Evolutionary conservation across 768 basidiomycete genomes (phyloP).

Genomic region (Phaffia tasmanica): DNA sequence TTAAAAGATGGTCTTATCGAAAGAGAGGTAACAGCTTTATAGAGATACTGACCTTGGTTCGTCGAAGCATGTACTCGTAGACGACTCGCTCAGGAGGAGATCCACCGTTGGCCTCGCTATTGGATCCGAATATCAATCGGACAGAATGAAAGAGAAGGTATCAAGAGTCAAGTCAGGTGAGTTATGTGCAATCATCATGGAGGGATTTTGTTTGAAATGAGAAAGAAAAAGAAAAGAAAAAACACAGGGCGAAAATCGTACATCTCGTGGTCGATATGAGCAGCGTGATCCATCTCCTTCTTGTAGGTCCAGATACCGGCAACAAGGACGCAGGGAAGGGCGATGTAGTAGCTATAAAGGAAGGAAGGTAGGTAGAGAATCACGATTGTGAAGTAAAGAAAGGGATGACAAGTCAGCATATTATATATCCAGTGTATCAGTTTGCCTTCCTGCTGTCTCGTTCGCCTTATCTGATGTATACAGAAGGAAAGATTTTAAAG

Average conservation of each 20-base stretch:
- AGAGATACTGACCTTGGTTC: constrained; percentile 18
- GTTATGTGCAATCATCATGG: too few relatives aligned
- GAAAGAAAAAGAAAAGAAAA: neutral
- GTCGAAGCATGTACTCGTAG: constrained; percentile 21
- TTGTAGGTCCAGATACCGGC: constrained; percentile 16
- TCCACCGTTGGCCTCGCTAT: constrained; percentile 22
- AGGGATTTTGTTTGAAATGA: neutral
- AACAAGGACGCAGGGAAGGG: constrained; percentile 13
- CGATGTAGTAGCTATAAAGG: constrained; percentile 18
- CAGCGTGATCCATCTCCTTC: constrained; percentile 23
- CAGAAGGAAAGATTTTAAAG: neutral
- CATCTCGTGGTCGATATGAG: constrained; percentile 25
- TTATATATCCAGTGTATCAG: neutral
- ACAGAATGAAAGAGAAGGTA: neutral
- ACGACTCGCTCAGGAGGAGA: constrained; percentile 8
- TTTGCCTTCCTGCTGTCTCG: neutral
- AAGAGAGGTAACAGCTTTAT: neutral
- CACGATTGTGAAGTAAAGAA: neutral
- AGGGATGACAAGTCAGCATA: neutral
- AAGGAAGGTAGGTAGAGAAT: neutral
- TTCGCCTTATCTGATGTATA: neutral
- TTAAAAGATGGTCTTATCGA: neutral
- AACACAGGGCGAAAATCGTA: neutral
- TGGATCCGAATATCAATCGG: neutral
- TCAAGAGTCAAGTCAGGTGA: neutral